Evolutionary conservation across 1,284 basidiomycete genomes (phyloP), one percentile per base, ranked within the genome.

Genomic region (Schizophyllum commune): DNA sequence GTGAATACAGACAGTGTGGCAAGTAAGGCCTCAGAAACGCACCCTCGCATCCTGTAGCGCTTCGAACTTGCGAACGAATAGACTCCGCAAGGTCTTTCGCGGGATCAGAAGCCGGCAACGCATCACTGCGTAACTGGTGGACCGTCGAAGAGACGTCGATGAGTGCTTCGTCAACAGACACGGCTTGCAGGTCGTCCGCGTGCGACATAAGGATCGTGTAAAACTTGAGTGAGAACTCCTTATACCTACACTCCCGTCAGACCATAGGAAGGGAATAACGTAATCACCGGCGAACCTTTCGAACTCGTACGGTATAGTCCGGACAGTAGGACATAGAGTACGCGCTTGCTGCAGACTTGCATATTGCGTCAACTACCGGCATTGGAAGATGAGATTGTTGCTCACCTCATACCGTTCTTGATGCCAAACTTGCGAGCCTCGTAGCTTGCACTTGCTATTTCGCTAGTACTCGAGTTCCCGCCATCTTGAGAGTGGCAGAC

Each of bases 141-240:
- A 92, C 83, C 0, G 83, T 83, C 8, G 76, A 83, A 0, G 92
- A 89, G 4, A 96, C 92, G 61, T 98, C 96, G 63, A 98, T 84
- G 9, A 98, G 80, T 0, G 94, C 96, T 72, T 99, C 96, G 66
- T 99, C 96, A 1, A 99, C 91, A 5, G 94, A 96, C 1, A 98
- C 96, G 0, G 96, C 95, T 75, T 98, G 89, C 4, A 98, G 79
- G 65, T 96, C 92, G 68, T 98, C 94, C 4, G 94, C 91, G 68
- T 93, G 87, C 0, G 82, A 78, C 82, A 98, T 91, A 20, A 99
- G 79, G 59, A 97, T 89, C 1, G 92, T 92, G 74, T 99, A 99
- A 71, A 98, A 97, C 39, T 89, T 82, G 55, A 94, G 74, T 0
- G 91, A 96, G 62, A 88, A 78, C 61, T 87, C 75, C 69, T 92